Evolutionary conservation across 352 stramenopile genomes (phyloP).

Genomic region (Globisporangium paddicum): DNA sequence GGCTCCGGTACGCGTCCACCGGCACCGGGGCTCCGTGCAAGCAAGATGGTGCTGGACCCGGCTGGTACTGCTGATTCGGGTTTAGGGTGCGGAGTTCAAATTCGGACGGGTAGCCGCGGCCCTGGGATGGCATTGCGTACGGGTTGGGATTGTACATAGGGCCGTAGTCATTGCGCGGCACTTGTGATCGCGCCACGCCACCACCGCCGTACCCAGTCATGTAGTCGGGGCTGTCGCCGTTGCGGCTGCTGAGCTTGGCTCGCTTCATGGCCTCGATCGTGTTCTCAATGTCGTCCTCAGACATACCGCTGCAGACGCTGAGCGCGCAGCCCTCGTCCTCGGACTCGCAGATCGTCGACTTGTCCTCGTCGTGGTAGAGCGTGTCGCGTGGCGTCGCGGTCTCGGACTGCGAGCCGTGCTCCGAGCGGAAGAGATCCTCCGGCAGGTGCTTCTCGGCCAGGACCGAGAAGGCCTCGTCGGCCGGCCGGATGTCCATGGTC

Average conservation of each 20-base stretch:
- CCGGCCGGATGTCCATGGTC: conserved; percentile 10
- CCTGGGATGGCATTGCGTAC: neutral
- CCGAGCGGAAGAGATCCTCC: conserved; percentile 7
- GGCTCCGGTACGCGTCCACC: neutral
- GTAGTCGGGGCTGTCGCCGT: conserved; percentile 1
- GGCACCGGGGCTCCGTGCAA: neutral
- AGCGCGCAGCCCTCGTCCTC: conserved; percentile 13
- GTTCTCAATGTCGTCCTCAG: conserved; percentile 14
- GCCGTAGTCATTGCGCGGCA: neutral
- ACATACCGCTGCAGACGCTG: conserved; percentile 16
- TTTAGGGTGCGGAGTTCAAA: conserved; percentile 16
- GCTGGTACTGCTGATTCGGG: conserved; percentile 4
- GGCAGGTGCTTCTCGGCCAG: conserved; percentile 10
- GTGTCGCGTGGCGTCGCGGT: neutral
- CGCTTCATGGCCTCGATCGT: conserved; percentile 15
- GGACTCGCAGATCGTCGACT: conserved; percentile 10
- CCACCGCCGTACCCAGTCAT: neutral
- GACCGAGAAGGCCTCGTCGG: conserved; percentile 13
- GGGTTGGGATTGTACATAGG: neutral
- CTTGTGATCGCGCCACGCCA: neutral
- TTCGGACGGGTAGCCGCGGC: neutral
- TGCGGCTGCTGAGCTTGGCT: conserved; percentile 6
- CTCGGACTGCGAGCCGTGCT: conserved; percentile 5
- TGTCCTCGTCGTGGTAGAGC: conserved; percentile 5
- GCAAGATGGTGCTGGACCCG: neutral